Conservation (phyloP, 2,329 filamentous ascomycete genomes). For the Penicillium olsonii region DNA sequence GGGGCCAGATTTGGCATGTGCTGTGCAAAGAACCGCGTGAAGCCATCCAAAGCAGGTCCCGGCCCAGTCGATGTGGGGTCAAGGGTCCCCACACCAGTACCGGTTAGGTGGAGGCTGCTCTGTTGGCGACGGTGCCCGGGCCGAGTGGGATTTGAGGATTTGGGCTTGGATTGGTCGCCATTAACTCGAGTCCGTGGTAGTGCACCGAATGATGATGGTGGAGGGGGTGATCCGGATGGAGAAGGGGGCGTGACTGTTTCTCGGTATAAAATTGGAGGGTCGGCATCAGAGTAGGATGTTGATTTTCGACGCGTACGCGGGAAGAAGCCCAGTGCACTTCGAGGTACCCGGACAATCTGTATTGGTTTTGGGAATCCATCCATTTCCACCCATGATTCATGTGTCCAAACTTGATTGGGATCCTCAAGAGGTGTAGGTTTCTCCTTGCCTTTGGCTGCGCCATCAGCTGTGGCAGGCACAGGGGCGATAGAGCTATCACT, state of each 20-base stretch:
- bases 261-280: slow-evolving; percentile 38
- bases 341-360: slow-evolving; percentile 82
- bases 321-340: slow-evolving; percentile 83
- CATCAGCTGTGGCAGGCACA: slow-evolving; percentile 4
- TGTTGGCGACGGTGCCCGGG: slow-evolving; percentile 43
- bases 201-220: slow-evolving; percentile 28
- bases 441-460: slow-evolving; percentile 7
- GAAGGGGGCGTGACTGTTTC: slow-evolving; percentile 31
- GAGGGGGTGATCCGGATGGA: slow-evolving; percentile 27
- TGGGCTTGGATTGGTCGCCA: slow-evolving; percentile 34
- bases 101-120: slow-evolving; percentile 65
- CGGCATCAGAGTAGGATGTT: slow-evolving; percentile 61
- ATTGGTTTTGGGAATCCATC: slow-evolving; percentile 71
- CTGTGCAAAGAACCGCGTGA: slow-evolving; percentile 82
- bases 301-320: slow-evolving; percentile 89
- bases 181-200: slow-evolving; percentile 30
- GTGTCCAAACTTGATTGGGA: slow-evolving; percentile 72
- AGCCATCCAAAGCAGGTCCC: slow-evolving; percentile 78
- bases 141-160: slow-evolving; percentile 17
- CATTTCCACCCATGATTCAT: slow-evolving; percentile 85
- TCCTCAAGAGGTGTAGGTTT: slow-evolving; percentile 43
- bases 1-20: slow-evolving; percentile 79
- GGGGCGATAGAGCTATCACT: slow-evolving; percentile 39
- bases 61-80: slow-evolving; percentile 52
- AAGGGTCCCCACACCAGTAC: slow-evolving; percentile 86